Evolutionary conservation across 768 basidiomycete genomes (phyloP).

Genomic region (Hygrophoropsis aurantiaca): DNA sequence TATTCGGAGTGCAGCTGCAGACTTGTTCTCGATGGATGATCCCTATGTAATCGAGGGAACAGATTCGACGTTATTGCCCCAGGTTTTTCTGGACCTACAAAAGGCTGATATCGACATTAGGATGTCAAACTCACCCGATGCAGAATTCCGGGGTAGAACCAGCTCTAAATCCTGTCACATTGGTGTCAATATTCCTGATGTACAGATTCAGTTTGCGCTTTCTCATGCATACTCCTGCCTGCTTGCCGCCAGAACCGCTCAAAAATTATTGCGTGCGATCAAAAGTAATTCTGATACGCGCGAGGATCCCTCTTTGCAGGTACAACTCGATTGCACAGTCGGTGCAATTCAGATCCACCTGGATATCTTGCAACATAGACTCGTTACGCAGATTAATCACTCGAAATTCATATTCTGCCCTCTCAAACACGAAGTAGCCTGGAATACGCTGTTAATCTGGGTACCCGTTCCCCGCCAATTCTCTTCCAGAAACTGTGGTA

Average conservation of each 20-base stretch:
- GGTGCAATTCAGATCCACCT: slow-evolving; percentile 48
- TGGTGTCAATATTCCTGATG: slow-evolving; percentile 49
- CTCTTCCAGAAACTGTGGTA: slow-evolving; percentile 35
- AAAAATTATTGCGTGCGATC: slow-evolving; percentile 33
- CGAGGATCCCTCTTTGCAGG: slow-evolving; percentile 11
- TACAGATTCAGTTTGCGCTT: slow-evolving; percentile 55
- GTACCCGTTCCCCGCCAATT: slow-evolving; percentile 49
- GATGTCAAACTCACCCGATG: slow-evolving; percentile 16
- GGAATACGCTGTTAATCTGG: slow-evolving; percentile 50
- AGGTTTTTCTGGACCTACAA: slow-evolving; percentile 47
- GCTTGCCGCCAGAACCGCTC: slow-evolving; percentile 56
- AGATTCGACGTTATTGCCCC: slow-evolving; percentile 40
- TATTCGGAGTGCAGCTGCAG: slow-evolving; percentile 64
- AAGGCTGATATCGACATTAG: slow-evolving; percentile 28
- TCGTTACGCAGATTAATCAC: slow-evolving; percentile 38
- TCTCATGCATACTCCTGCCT: slow-evolving; percentile 70
- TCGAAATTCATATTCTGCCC: slow-evolving; percentile 17
- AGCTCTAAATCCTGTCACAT: slow-evolving; percentile 44
- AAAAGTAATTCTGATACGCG: slow-evolving; percentile 13
- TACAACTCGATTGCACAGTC: slow-evolving; percentile 34
- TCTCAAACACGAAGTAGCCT: slow-evolving; percentile 29
- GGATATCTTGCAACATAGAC: slow-evolving; percentile 47
- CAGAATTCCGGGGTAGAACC: slow-evolving; percentile 15
- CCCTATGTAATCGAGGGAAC: slow-evolving; percentile 57
- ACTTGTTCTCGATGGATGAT: slow-evolving; percentile 66